Base-by-base conservation (phyloP, 257 asterid genomes). In the Gynochthodes officinalis region DNA sequence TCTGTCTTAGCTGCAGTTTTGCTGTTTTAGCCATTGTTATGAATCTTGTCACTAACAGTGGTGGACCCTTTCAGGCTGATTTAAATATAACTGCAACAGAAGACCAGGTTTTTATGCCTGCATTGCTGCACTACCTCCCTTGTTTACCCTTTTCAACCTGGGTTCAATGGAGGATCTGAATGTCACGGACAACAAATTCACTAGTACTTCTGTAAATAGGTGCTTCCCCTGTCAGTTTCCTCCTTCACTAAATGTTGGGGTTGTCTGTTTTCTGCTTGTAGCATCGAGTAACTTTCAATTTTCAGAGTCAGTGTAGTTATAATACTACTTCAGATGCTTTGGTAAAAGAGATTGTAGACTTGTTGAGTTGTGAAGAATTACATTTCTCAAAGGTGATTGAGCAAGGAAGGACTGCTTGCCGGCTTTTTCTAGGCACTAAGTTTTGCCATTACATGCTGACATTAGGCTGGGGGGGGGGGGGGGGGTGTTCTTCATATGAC, bases 61-160 rank as follows among this genome's bases (percentile, higher is more conserved):
- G 67, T 60, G 59, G 40, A 59, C 57, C 53, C 73, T 80, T 82
- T 79, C 89, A 79, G 89, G 94, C 79, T 81, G 75, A 84, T 70
- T 37, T 53, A 62, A 73, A 61, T 12, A 73, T 63, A 67, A 57
- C 67, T 50, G 76, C 76, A 68, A 71, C 67, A 54, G 81, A 74
- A 75, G 85, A 65, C 7, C 64, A 63, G 75, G 79, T 27, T 30
- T 39, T 48, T 61, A 69, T 27, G 63, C 70, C 37, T n/a, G 46
- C 39, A 4, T 61, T 44, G 68, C 65, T 48, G 74, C 30, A 50
- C 14, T 74, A 71, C 60, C 73, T 53, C 28, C 40, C 28, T 48
- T 28, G 23, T 66, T 67, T 32, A 32, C 62, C 72, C 72, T 58
- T 76, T n/a, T 16, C 48, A 19, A 48, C 46, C 58, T 69, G 71